Conservation (phyloP, 176 grass and related monocot species). For the Echinochloa phyllopogon region DNA sequence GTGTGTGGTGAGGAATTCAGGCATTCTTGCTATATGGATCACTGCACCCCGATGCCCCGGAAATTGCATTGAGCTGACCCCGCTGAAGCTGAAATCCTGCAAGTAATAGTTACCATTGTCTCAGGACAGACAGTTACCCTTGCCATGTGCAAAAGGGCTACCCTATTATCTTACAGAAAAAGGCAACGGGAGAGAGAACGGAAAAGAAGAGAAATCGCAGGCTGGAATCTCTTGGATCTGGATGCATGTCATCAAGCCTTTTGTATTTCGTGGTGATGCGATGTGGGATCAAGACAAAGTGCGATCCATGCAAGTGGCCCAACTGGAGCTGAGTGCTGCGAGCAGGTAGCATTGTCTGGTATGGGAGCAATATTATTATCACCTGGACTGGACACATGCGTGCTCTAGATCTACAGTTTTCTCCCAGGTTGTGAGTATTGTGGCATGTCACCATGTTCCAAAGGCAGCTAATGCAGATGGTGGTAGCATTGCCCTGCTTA, state of each 20-base stretch:
- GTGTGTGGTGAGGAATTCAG: not conserved
- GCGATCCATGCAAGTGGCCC: constrained; percentile 43
- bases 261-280: constrained; percentile 11
- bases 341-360: constrained; percentile 53
- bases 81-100: not conserved
- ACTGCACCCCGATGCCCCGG: not conserved
- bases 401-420: constrained; percentile 7
- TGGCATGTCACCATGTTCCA: not conserved
- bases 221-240: constrained; percentile 48
- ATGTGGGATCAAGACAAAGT: constrained; percentile 43
- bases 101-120: constrained; percentile 7
- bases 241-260: constrained; percentile 40
- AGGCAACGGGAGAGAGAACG: not conserved
- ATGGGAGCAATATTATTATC: constrained; percentile 50
- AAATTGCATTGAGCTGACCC: not conserved
- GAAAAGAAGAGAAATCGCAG: constrained; percentile 27
- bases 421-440: not conserved
- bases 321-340: constrained; percentile 43
- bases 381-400: constrained; percentile 25
- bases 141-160: not conserved
- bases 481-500: too few relatives aligned
- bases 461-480: constrained; percentile 4
- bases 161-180: not conserved
- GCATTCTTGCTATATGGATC: constrained; percentile 10
- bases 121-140: constrained; percentile 18